Evolutionary conservation across 768 basidiomycete genomes (phyloP), one percentile per base, ranked within the genome.

Genomic region (Podaxis mareebaensis): DNA sequence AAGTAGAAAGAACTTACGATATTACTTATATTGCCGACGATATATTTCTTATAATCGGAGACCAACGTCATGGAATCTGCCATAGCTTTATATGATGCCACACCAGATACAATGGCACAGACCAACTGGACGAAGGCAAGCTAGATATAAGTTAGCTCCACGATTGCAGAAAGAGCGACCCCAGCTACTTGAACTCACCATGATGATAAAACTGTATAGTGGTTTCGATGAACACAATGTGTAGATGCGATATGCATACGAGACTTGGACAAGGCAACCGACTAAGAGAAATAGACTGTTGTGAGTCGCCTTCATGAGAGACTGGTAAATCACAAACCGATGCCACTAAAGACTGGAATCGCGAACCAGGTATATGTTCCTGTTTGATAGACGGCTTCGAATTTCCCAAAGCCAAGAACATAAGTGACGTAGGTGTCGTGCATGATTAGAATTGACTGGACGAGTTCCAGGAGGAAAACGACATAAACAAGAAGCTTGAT

Each of bases 401-500:
- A 49, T 30, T 74, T 63, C 24, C 74, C 74, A 54, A 70, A 77
- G 17, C 71, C 72, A 4, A 38, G 51, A 5, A 68, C 71, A 53
- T 73, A 75, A 26, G 71, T 67, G 30, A 59, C 12, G 48, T 69
- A 73, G 4, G 69, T 65, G 40, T 77, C 74, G 24, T 46, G 56
- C 40, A 57, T 57, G 39, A 46, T 68, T 49, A 77, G 58, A 3
- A 71, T 36, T 1, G 75, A 73, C 57, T 77, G 76, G 6, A 69
- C 53, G 17, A 74, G 44, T 53, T 75, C 75, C 33, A 75, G 17
- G 12, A 66, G n/a, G 30, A 73, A 70, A 11, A 72, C 57, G 10
- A 46, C 17, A n/a, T 20, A 7, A n/a, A n/a, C 17, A 17, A 20
- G 44, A 8, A n/a, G 15, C 3, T n/a, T 20, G 17, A 46, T 24